These are phyloP conservation scores for Talaromyces amestolkiae DNA, from an alignment of 2,329 filamentous ascomycete genomes.

Conservation along the genomic window DNA sequence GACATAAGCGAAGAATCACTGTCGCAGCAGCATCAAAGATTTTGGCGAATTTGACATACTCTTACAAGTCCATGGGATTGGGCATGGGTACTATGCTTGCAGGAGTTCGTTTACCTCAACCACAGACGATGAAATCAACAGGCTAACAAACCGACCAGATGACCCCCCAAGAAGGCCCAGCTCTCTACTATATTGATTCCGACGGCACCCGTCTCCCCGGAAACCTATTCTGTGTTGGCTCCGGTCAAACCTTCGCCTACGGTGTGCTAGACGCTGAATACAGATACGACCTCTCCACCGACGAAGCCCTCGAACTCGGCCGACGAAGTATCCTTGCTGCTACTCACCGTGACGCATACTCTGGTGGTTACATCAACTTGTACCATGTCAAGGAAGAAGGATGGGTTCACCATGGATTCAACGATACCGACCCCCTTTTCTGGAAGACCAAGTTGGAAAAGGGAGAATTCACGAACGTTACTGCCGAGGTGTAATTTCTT, in stretches of 20 bases:
- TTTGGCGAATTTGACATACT: constrained; percentile 95
- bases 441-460: constrained; percentile 99
- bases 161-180: constrained; percentile 81
- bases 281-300: constrained; percentile 77
- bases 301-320: constrained; percentile 88
- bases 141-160: constrained; percentile 25
- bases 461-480: constrained; percentile 97
- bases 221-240: constrained; percentile 97
- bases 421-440: constrained; percentile 97
- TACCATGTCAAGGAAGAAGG: constrained; percentile 99
- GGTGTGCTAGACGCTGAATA: constrained; percentile 97
- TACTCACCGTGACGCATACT: constrained; percentile 97
- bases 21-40: constrained; percentile 98
- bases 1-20: constrained; percentile 97
- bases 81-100: constrained; percentile 99
- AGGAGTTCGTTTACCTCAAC: constrained; percentile 77
- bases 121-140: neutral
- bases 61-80: constrained; percentile 97
- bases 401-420: constrained; percentile 99
- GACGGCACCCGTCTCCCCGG: constrained; percentile 90
- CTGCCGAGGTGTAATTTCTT: constrained; percentile 59
- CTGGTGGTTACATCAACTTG: constrained; percentile 95
- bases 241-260: constrained; percentile 97
- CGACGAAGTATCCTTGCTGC: constrained; percentile 90
- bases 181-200: constrained; percentile 98